Conservation (phyloP, 257 asterid species). For the Salvia miltiorrhiza region DNA sequence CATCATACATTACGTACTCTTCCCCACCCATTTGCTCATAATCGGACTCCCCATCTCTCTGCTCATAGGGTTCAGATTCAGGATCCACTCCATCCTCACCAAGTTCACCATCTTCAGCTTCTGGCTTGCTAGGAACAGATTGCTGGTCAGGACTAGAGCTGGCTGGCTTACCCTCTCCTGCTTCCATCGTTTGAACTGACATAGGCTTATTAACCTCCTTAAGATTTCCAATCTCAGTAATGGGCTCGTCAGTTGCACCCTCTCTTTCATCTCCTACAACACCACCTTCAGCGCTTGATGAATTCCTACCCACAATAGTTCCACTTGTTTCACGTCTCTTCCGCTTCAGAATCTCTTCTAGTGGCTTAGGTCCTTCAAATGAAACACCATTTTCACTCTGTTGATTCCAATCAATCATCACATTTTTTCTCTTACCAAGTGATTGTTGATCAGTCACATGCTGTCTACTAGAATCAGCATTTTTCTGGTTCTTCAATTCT, state of each 20-base stretch:
- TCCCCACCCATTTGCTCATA: slow-evolving; percentile 67
- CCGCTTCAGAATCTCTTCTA: slow-evolving; percentile 76
- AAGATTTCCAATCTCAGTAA: neutral
- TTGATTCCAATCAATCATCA: slow-evolving; percentile 36
- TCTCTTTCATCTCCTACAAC: slow-evolving; percentile 25
- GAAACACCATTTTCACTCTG: slow-evolving; percentile 42
- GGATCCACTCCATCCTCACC: slow-evolving; percentile 40
- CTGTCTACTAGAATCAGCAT: slow-evolving; percentile 36
- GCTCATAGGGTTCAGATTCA: slow-evolving; percentile 49
- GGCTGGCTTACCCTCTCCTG: slow-evolving; percentile 20
- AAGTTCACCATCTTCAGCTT: slow-evolving; percentile 47
- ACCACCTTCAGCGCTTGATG: slow-evolving; percentile 16
- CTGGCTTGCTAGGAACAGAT: slow-evolving; percentile 26
- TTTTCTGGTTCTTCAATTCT: slow-evolving; percentile 62
- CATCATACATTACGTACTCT: slow-evolving; percentile 51
- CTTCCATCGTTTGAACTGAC: slow-evolving; percentile 24
- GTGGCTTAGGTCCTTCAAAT: slow-evolving; percentile 96
- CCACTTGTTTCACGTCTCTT: slow-evolving; percentile 49
- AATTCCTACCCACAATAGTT: slow-evolving; percentile 7
- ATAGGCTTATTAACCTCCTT: slow-evolving; percentile 29
- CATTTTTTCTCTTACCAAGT: slow-evolving; percentile 67
- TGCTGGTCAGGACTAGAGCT: slow-evolving; percentile 5
- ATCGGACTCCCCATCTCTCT: slow-evolving; percentile 46
- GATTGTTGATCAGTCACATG: slow-evolving; percentile 36
- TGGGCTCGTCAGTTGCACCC: slow-evolving; percentile 14